Conservation (phyloP, 768 basidiomycete species). For the Artomyces pyxidatus region DNA sequence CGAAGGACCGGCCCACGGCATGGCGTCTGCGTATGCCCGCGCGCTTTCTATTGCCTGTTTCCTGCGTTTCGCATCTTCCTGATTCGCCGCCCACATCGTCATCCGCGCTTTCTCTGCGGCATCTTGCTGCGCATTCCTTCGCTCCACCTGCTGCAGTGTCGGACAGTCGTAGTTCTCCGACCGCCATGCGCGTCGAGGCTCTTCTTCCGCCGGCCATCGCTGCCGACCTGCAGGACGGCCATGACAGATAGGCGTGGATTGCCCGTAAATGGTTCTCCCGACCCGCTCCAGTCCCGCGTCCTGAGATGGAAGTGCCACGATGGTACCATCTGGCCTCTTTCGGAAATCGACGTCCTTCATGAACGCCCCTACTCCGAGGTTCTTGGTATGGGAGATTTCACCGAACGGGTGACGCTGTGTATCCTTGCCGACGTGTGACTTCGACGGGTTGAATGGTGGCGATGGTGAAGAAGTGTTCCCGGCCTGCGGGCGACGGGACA, state of each 20-base stretch:
- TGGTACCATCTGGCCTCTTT: background rate
- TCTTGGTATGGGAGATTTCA: constrained; percentile 4
- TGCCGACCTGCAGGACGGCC: no score
- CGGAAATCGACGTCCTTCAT: constrained; percentile 7
- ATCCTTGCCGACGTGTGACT: background rate
- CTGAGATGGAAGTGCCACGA: background rate
- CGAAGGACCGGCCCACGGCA: background rate
- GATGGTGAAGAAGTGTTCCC: constrained; percentile 2
- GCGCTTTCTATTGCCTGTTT: background rate
- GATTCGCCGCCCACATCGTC: background rate
- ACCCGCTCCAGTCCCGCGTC: constrained; percentile 3
- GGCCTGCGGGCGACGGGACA: constrained; percentile 21
- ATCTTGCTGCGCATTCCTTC: constrained; percentile 3
- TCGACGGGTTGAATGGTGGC: background rate
- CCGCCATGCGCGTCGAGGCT: background rate
- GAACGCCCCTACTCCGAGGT: constrained; percentile 9
- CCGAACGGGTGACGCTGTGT: constrained; percentile 11
- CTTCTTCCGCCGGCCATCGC: constrained; percentile 2
- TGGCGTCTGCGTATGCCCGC: background rate
- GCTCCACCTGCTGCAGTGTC: constrained; percentile 2
- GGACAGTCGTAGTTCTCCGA: constrained; percentile 2
- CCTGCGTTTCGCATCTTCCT: background rate
- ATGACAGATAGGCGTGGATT: no score
- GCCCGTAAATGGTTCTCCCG: constrained; percentile 15
- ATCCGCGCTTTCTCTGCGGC: constrained; percentile 6